Conservation (phyloP, 768 basidiomycete species). For the Mycena venus region DNA sequence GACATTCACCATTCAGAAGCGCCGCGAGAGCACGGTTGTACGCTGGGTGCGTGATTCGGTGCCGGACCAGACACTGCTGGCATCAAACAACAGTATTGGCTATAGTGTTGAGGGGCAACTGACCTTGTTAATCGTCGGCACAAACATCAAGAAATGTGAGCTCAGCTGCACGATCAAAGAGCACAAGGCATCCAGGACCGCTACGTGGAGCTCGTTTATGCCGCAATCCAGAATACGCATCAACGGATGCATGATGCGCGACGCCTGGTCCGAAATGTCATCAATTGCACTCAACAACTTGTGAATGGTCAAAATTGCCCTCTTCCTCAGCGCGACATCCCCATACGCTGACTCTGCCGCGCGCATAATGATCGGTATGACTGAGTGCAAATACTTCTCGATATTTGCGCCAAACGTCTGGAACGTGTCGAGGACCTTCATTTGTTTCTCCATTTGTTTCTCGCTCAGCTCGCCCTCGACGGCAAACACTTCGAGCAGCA, state of each 20-base stretch:
- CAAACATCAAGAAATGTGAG: slow-evolving; percentile 97
- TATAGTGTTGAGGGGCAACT: slow-evolving; percentile 10
- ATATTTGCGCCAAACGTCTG: slow-evolving; percentile 96
- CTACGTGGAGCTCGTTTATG: slow-evolving; percentile 83
- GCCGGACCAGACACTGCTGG: slow-evolving; percentile 80
- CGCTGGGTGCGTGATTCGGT: slow-evolving; percentile 81
- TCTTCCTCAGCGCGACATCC: slow-evolving; percentile 81
- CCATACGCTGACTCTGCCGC: slow-evolving; percentile 90
- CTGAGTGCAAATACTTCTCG: slow-evolving; percentile 97
- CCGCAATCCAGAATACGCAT: slow-evolving; percentile 84
- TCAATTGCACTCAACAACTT: slow-evolving; percentile 90
- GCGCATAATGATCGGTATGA: slow-evolving; percentile 94
- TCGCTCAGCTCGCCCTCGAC: slow-evolving; percentile 93
- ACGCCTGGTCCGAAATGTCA: slow-evolving; percentile 98
- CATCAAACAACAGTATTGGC: too few relatives aligned
- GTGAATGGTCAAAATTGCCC: slow-evolving; percentile 92
- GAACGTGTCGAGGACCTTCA: slow-evolving; percentile 95
- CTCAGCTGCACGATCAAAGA: slow-evolving; percentile 94
- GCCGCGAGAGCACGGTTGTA: slow-evolving; percentile 93
- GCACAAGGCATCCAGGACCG: slow-evolving; percentile 94
- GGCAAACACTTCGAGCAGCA: slow-evolving; percentile 80
- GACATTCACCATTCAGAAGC: slow-evolving; percentile 90
- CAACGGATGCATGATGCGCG: slow-evolving; percentile 95
- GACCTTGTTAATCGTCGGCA: slow-evolving; percentile 97
- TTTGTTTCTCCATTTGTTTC: slow-evolving; percentile 81